phyloP scores from a whole-genome alignment of 305 asterid species.

The Coffea humblotiana region DNA sequence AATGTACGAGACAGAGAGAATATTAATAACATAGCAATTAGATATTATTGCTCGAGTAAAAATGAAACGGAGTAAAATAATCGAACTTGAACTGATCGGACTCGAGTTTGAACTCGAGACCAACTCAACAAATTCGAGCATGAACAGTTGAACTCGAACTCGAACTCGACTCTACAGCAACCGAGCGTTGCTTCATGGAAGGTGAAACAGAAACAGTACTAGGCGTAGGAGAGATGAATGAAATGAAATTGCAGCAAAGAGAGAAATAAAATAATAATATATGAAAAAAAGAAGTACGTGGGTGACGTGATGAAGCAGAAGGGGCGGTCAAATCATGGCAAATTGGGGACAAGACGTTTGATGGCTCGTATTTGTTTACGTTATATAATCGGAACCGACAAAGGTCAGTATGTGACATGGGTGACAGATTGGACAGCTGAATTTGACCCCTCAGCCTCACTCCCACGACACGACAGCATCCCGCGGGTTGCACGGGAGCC shows the following conservation, averaged over 20 bases:
- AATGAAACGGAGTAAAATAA: no score
- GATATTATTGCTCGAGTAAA: no score
- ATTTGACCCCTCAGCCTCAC: constrained; percentile 1
- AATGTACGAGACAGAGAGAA: no score
- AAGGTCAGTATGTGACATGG: constrained; percentile 17
- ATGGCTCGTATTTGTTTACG: constrained; percentile 5
- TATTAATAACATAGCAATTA: no score
- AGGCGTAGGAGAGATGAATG: neutral
- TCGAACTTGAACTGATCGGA: no score
- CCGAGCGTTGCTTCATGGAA: neutral
- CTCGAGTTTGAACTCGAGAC: no score
- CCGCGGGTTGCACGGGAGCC: constrained; percentile 51
- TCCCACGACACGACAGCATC: constrained; percentile 27
- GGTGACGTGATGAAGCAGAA: constrained; percentile 12
- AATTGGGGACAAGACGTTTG: constrained; percentile 23
- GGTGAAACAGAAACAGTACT: neutral
- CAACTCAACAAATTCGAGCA: no score
- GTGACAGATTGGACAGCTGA: constrained; percentile 33
- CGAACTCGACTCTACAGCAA: no score
- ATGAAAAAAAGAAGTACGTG: neutral
- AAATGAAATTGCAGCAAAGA: neutral
- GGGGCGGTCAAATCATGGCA: neutral
- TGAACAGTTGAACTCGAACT: no score
- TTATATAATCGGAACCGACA: neutral
- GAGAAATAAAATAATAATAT: no score